A percentile compares a stretch with the other conserved stretches of the same genome.
Evolutionary conservation across 2,329 filamentous ascomycete genomes (phyloP).

Genomic region (Beauveria sp.): DNA sequence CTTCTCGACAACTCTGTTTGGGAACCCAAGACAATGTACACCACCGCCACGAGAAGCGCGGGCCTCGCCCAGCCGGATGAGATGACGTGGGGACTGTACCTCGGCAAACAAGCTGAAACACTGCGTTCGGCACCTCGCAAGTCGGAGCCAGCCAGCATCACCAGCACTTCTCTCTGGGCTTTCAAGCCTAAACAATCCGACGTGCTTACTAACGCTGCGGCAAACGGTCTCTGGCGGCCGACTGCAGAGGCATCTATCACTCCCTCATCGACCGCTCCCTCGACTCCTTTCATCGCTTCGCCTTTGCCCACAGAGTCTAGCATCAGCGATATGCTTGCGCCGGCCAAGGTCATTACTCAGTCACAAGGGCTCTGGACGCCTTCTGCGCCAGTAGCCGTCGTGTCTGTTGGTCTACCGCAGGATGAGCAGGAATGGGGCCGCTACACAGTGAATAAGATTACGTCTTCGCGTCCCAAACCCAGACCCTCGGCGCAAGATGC

Average conservation of each 20-base stretch:
- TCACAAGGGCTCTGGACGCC: slow-evolving; percentile 5
- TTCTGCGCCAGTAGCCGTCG: not conserved
- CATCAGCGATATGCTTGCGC: slow-evolving; percentile 5
- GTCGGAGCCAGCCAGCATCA: slow-evolving; percentile 6
- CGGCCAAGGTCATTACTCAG: slow-evolving; percentile 11
- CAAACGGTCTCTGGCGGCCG: not conserved
- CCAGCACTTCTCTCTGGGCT: slow-evolving; percentile 8
- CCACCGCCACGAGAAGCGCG: not conserved
- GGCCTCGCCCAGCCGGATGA: slow-evolving; percentile 30
- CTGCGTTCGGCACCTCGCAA: slow-evolving; percentile 11
- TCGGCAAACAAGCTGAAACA: slow-evolving; percentile 11
- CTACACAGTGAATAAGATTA: not conserved
- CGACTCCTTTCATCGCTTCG: slow-evolving; percentile 13
- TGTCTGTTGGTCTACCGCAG: not conserved
- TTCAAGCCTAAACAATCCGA: not conserved
- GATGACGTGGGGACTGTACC: slow-evolving; percentile 26
- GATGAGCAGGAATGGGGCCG: not conserved
- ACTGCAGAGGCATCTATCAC: not conserved
- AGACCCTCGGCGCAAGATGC: not conserved
- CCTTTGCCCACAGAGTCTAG: slow-evolving; percentile 12
- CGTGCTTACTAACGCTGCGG: not conserved
- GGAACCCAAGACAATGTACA: not conserved
- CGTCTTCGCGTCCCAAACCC: slow-evolving; percentile 1
- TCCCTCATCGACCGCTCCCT: slow-evolving; percentile 5
- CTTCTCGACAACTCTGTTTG: slow-evolving; percentile 1